Base-by-base conservation (phyloP, 768 basidiomycete species). In the Dioszegia crocea region DNA sequence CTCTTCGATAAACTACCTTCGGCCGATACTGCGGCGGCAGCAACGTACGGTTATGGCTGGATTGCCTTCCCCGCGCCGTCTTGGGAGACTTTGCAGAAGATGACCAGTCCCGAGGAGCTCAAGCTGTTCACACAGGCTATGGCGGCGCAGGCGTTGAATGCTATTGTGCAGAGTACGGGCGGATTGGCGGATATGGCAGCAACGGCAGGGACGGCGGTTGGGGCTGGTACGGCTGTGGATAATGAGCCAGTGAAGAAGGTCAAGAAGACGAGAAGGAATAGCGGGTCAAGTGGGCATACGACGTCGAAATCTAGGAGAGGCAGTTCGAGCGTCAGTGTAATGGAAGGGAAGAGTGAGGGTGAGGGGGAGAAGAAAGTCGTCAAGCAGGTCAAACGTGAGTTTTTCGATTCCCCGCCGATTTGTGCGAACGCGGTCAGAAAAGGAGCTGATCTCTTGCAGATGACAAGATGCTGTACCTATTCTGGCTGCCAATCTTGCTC, bases 401-500 rank as follows among this genome's bases (percentile, higher is more conserved):
- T 54, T 40, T 47, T 48, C 49, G 23, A 57, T 47, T 54, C 40
- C 29, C 30, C 56, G 17, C 51, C 50, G 29, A 58, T 53, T 31
- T n/a, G n/a, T n/a, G n/a, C n/a, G 59, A 64, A 5, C 27, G 40
- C 58, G 33, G 38, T 62, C 29, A 46, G 60, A 26, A 14, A 33
- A 6, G 9, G 16, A 26, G 44, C 38, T 53, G 56, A 57, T 48
- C 14, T 19, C 33, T 36, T 2, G 16, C 41, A 66, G 68, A 63
- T 16, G 78, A 79, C 53, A 57, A 64, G 31, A 79, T 79, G 78
- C 61, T 79, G 12, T 73, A 72, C 59, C 63, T 78, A 47, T 79
- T 79, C 66, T 79, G 78, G 77, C 56, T 77, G 17, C 78, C 78
- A 1, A 66, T 78, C 29, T 64, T 78, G n/a, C 64, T 70, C 10